phyloP scores from a whole-genome alignment of 2,329 filamentous ascomycete genomes.

The Aschersonia sp. region DNA sequence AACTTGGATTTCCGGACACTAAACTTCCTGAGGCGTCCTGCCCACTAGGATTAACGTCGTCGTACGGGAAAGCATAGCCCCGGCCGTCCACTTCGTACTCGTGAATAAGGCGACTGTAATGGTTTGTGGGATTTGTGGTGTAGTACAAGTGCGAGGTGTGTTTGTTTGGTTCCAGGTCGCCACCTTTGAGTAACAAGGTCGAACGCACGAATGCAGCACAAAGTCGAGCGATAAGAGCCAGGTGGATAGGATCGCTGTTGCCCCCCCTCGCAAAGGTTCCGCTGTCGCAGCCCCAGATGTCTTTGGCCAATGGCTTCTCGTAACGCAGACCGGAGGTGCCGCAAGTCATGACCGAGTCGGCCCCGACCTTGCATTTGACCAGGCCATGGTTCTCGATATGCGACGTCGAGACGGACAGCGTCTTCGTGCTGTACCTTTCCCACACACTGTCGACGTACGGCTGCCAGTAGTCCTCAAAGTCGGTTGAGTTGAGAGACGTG shows the following conservation, averaged over 20 bases:
- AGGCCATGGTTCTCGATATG: slow-evolving; percentile 11
- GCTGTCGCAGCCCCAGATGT: slow-evolving; percentile 37
- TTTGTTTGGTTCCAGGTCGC: slow-evolving; percentile 28
- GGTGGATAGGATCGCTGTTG: slow-evolving; percentile 24
- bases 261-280: slow-evolving; percentile 26
- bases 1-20: slow-evolving; percentile 9
- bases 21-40: slow-evolving; percentile 31
- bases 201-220: slow-evolving; percentile 36
- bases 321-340: slow-evolving; percentile 27
- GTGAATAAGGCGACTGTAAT: slow-evolving; percentile 49
- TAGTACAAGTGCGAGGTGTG: slow-evolving; percentile 25
- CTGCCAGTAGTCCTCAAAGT: slow-evolving; percentile 27
- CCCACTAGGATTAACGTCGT: slow-evolving; percentile 48
- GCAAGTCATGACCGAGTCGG: slow-evolving; percentile 21
- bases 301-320: slow-evolving; percentile 24
- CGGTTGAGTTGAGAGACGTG: slow-evolving; percentile 16
- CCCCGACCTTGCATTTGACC: slow-evolving; percentile 22
- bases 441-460: slow-evolving; percentile 32
- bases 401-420: slow-evolving; percentile 30
- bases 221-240: slow-evolving; percentile 29
- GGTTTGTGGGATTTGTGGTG: slow-evolving; percentile 26
- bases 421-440: slow-evolving; percentile 20
- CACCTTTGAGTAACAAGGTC: slow-evolving; percentile 29
- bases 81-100: slow-evolving; percentile 40
- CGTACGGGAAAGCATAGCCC: slow-evolving; percentile 55